Base-by-base conservation (phyloP, 192 early-diverging fungal species). In the Coemansia sp. region DNA sequence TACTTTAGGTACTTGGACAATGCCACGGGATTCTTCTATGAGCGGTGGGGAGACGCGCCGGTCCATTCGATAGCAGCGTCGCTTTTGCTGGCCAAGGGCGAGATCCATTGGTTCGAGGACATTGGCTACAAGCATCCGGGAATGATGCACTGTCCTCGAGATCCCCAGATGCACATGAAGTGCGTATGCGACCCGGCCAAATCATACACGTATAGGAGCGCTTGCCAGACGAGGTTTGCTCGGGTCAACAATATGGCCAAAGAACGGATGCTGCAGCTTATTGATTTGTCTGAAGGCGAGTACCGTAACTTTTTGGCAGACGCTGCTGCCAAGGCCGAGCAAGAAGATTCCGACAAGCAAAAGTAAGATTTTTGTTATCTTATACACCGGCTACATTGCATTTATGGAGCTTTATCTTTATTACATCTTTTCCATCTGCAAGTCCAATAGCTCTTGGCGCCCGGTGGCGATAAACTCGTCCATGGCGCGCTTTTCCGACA, bases 61-160 rank as follows among this genome's bases (percentile, higher is more conserved):
- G 80, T 90, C 11, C 88, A 90, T 69, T 85, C 84, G 14, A 69
- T 90, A 42, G 84, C 74, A 15, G 85, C 80, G 7, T 64, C 82
- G 40, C 65, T 90, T 7, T 71, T 84, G 31, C 64, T 88, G 60
- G 40, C 56, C 14, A 85, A 83, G 44, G 76, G 79, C 36, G 63
- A 88, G 63, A 73, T 90, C 8, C 85, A 88, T 43, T 88, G 83
- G 63, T 90, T 88, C 56, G 83, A 88, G 56, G 85, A 90, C 58
- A 80, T 90, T 51, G 88, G 85, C 6, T 88, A 88, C 69, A 70
- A 85, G 46, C 85, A 88, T 46, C 79, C 80, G n/a, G 65, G 71
- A 30, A 79, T 83, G 57, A 73, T 78, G 51, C 87, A 90, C 63
- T 93, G 90, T 66, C 87, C 89, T 2, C 76, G 78, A 32, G 76